Percentiles rank a stretch among this genome's conserved stretches.
These are phyloP conservation scores for Solanum arcanum DNA, from an alignment of 257 asterid species.

Conservation along the genomic window DNA sequence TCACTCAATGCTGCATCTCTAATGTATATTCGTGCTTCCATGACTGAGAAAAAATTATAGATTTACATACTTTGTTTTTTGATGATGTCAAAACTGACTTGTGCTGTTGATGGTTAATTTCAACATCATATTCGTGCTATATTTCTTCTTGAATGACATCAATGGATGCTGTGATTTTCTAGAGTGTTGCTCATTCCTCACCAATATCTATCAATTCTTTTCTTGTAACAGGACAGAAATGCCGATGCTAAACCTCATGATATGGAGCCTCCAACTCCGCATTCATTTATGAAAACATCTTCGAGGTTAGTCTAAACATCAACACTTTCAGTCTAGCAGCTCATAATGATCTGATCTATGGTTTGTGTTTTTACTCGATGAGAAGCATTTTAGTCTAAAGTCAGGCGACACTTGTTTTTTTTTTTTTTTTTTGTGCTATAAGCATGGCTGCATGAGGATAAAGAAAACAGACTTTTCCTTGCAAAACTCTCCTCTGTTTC, in stretches of 20 bases:
- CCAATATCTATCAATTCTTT: background rate
- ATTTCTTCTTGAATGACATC: background rate
- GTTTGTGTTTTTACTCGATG: background rate
- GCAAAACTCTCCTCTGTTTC: background rate
- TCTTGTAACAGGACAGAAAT: constrained; percentile 57
- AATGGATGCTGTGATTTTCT: background rate
- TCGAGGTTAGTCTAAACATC: constrained; percentile 48
- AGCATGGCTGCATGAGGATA: background rate
- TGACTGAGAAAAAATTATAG: background rate
- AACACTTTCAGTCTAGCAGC: background rate
- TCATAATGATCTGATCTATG: background rate
- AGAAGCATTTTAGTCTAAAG: background rate
- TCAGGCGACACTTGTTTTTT: no score
- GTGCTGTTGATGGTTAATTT: background rate
- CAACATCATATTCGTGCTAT: background rate
- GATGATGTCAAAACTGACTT: background rate
- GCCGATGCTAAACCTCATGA: constrained; percentile 65
- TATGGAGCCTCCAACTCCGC: constrained; percentile 70
- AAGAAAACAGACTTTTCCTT: background rate
- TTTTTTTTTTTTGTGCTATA: background rate
- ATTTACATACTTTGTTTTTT: background rate
- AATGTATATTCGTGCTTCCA: background rate
- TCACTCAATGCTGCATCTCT: background rate
- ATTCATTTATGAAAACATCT: constrained; percentile 47
- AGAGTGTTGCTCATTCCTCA: background rate